Conservation (phyloP, 169 alveolate genomes). For the Babesia sp. region DNA sequence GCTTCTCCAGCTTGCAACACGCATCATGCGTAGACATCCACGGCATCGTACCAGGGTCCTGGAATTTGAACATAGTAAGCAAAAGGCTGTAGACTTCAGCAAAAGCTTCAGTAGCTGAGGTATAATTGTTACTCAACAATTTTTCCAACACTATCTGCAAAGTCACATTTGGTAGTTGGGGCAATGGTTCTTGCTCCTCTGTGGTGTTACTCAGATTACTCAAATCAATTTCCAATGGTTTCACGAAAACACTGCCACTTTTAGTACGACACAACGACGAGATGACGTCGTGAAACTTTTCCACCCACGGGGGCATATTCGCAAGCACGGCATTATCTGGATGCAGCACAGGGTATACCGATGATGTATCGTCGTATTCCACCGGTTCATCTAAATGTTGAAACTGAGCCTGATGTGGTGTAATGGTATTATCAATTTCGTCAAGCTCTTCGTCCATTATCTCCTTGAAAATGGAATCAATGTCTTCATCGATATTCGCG, state of each 20-base stretch:
- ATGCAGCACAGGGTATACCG: conserved; percentile 34
- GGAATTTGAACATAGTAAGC: conserved; percentile 19
- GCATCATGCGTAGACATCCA: conserved; percentile 69
- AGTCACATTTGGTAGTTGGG: neutral
- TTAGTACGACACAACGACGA: conserved; percentile 40
- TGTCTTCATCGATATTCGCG: conserved; percentile 35
- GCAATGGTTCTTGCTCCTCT: neutral
- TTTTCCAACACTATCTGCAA: conserved; percentile 47
- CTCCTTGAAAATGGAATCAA: conserved; percentile 34
- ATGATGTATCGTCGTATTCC: conserved; percentile 39
- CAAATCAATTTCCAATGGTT: neutral
- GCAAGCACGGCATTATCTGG: conserved; percentile 23
- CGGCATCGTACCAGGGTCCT: conserved; percentile 43
- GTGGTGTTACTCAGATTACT: neutral
- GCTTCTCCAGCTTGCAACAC: conserved; percentile 37
- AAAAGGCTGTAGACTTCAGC: conserved; percentile 35
- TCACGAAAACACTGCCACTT: conserved; percentile 22
- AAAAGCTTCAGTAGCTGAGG: conserved; percentile 54
- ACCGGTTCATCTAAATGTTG: conserved; percentile 32
- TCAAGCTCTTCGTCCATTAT: conserved; percentile 35
- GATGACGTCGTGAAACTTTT: conserved; percentile 30
- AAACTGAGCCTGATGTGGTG: conserved; percentile 9
- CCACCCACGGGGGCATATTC: conserved; percentile 51
- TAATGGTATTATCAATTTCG: conserved; percentile 7
- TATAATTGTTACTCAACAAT: conserved; percentile 33